These are phyloP conservation scores for Allomyces macrogynus DNA, from an alignment of 192 early-diverging fungal genomes.

Conservation along the genomic window DNA sequence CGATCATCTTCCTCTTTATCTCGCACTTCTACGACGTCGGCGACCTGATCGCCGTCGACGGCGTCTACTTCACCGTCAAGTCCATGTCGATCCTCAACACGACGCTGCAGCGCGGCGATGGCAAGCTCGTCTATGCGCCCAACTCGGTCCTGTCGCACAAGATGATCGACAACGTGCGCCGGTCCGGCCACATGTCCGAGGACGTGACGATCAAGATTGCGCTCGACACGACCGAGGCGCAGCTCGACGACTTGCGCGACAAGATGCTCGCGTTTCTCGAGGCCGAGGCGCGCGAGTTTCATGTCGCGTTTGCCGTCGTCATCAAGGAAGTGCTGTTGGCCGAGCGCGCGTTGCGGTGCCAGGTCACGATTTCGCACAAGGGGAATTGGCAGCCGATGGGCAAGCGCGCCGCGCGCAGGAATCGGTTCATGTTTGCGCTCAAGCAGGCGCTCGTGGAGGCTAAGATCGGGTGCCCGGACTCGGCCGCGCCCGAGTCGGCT, in stretches of 20 bases:
- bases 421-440: slow-evolving; percentile 42
- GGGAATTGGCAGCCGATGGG: slow-evolving; percentile 60
- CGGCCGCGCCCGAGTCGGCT: slow-evolving; percentile 4
- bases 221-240: slow-evolving; percentile 47
- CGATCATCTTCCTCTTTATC: slow-evolving; percentile 69
- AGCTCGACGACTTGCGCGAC: slow-evolving; percentile 41
- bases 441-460: slow-evolving; percentile 39
- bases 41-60: slow-evolving; percentile 21
- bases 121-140: slow-evolving; percentile 54
- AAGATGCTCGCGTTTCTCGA: slow-evolving; percentile 20
- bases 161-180: slow-evolving; percentile 52
- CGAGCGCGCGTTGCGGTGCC: slow-evolving; percentile 8
- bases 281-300: slow-evolving; percentile 20
- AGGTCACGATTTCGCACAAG: slow-evolving; percentile 51
- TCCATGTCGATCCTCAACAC: slow-evolving; percentile 66
- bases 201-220: slow-evolving; percentile 40
- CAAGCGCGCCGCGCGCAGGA: slow-evolving; percentile 34
- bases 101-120: slow-evolving; percentile 60
- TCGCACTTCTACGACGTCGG: background rate
- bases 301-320: slow-evolving; percentile 6
- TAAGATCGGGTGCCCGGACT: slow-evolving; percentile 29
- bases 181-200: slow-evolving; percentile 35
- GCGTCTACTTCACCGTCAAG: slow-evolving; percentile 42
- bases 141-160: slow-evolving; percentile 40
- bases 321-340: slow-evolving; percentile 7